Evolutionary conservation across 1,139 yeast genomes (phyloP), one percentile per base, ranked within the genome.

Genomic region (Spencermartinsiella ligniputridi): DNA sequence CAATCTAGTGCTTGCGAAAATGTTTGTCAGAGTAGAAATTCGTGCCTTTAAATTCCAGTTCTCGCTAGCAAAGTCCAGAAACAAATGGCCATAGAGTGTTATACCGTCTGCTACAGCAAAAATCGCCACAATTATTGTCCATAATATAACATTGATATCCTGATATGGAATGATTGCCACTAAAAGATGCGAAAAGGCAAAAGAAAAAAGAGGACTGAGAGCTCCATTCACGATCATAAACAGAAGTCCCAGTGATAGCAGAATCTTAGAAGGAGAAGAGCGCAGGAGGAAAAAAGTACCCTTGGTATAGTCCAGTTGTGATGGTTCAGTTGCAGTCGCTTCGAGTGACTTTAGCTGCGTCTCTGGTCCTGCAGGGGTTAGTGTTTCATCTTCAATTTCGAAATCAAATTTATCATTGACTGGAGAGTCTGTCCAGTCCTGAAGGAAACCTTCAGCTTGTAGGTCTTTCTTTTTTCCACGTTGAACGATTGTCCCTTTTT

Each of bases 171-270:
- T 47, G 11, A 66, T 57, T 1, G 61, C 58, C 22, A 53, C 49
- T n/a, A 90, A 66, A 4, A 90, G 66, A 50, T 79, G 78, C 0
- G 97, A 78, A 52, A 90, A 80, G 35, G 84, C 76, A 57, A 64
- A 89, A 0, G 97, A 85, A 52, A 92, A 88, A 0, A 85, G 64
- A 0, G 98, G 97, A 48, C 79, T 81, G 1, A 77, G 64, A 0
- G 74, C 74, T 9, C 95, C 92, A 49, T 81, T 79, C 0, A 75
- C 44, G 0, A 81, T 53, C 0, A 90, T 70, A 3, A 74, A 53
- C 0, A 74, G 0, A 1, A 85, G 44, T 0, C 96, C 97, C 1
- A 74, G 1, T 1, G 60, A 21, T 1, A 84, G 57, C 1, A 70
- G 40, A 2, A 46, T 19, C 46, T 74, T 79, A 38, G 51, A 41